A percentile compares a stretch with the other conserved stretches of the same genome.
These are phyloP conservation scores for Aspergillus fumigatiaffinis DNA, from an alignment of 2,329 filamentous ascomycete genomes.

Conservation along the genomic window DNA sequence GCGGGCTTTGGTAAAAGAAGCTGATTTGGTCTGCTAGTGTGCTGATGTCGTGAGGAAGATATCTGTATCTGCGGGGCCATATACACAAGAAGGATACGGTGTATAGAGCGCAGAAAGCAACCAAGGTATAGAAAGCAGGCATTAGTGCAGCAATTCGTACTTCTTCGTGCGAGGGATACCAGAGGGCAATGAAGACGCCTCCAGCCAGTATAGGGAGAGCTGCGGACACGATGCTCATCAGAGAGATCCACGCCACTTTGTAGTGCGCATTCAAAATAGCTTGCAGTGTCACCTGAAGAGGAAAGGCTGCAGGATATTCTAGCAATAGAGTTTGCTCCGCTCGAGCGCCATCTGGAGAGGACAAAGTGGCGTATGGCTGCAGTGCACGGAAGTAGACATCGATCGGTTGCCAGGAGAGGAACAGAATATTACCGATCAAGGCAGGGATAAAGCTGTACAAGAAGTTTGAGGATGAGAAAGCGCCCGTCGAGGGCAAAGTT, in stretches of 20 bases:
- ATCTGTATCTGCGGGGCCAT: slow-evolving; percentile 57
- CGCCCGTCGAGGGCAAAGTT: slow-evolving; percentile 56
- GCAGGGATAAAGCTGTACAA: slow-evolving; percentile 67
- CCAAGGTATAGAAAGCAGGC: slow-evolving; percentile 67
- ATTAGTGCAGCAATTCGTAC: slow-evolving; percentile 67
- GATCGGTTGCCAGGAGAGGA: slow-evolving; percentile 57
- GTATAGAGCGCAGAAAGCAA: slow-evolving; percentile 69
- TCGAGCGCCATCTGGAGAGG: slow-evolving; percentile 48
- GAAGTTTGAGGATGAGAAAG: slow-evolving; percentile 85
- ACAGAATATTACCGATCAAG: slow-evolving; percentile 55
- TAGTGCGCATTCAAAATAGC: slow-evolving; percentile 55
- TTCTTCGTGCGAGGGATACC: slow-evolving; percentile 44
- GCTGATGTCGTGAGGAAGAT: slow-evolving; percentile 69
- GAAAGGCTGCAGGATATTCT: slow-evolving; percentile 53
- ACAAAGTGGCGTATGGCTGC: slow-evolving; percentile 55
- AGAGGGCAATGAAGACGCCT: slow-evolving; percentile 61
- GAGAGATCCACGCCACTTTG: slow-evolving; percentile 54
- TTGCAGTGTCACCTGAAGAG: slow-evolving; percentile 50
- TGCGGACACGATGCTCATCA: slow-evolving; percentile 50
- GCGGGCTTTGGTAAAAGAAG: slow-evolving; percentile 69
- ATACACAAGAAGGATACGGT: slow-evolving; percentile 59
- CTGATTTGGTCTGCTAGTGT: slow-evolving; percentile 73
- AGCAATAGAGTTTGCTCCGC: slow-evolving; percentile 56
- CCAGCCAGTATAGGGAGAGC: slow-evolving; percentile 57
- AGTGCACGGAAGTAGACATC: slow-evolving; percentile 59